Percentiles rank a stretch among this genome's conserved stretches.
Conservation (phyloP, 225 moss, liverwort and hornwort species). For the Takakia lepidozioides region DNA sequence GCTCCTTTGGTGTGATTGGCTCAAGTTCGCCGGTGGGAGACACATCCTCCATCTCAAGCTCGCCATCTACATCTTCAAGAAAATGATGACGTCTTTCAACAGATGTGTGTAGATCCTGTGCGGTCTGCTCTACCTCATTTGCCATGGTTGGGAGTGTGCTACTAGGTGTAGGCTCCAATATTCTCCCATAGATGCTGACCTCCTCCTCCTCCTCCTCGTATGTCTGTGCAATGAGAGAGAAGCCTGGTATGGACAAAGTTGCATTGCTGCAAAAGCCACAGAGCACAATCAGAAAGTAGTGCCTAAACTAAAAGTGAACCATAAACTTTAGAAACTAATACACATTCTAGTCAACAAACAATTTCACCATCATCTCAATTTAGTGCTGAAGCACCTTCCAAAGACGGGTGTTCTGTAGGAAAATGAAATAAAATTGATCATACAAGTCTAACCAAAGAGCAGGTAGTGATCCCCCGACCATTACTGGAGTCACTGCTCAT, state of each 20-base stretch:
- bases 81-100: slow-evolving; percentile 74
- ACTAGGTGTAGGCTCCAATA: slow-evolving; percentile 13
- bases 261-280: slow-evolving; percentile 99
- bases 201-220: slow-evolving; percentile 88
- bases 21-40: slow-evolving; percentile 77
- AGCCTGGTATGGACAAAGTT: slow-evolving; percentile 76
- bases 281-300: too few relatives aligned
- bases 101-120: too few relatives aligned
- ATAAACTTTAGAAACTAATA: too few relatives aligned
- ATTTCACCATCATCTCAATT: too few relatives aligned
- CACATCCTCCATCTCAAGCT: slow-evolving; percentile 98
- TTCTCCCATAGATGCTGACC: slow-evolving; percentile 43
- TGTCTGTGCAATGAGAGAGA: slow-evolving; percentile 73
- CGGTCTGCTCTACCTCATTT: slow-evolving; percentile 37
- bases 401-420: too few relatives aligned
- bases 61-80: slow-evolving; percentile 93
- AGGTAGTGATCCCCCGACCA: too few relatives aligned
- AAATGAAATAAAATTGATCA: too few relatives aligned
- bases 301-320: too few relatives aligned
- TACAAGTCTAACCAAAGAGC: too few relatives aligned
- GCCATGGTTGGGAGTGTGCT: slow-evolving; percentile 14
- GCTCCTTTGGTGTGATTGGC: slow-evolving; percentile 23
- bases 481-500: too few relatives aligned
- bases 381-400: too few relatives aligned
- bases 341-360: too few relatives aligned